phyloP scores from a whole-genome alignment of 2,329 filamentous ascomycete genomes.

The Fusarium gaditjirri region DNA sequence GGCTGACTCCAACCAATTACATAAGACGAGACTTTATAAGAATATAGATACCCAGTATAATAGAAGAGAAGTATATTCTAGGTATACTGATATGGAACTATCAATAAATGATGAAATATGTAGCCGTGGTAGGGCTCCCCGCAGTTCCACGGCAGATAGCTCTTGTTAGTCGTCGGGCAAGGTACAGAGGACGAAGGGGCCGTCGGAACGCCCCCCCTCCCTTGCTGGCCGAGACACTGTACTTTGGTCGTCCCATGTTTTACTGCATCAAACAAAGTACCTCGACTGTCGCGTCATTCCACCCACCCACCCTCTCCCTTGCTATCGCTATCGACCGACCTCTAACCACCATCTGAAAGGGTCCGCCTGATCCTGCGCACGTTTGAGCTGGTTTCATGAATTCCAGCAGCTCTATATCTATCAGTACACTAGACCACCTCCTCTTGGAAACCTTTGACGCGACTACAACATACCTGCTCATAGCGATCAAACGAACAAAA shows the following conservation, averaged over 20 bases:
- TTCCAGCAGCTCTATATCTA: conserved; percentile 6
- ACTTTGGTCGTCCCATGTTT: not conserved
- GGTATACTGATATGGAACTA: not conserved
- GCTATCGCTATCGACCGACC: conserved; percentile 17
- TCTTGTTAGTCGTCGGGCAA: not conserved
- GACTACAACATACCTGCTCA: not conserved
- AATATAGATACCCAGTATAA: not conserved
- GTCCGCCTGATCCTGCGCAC: conserved; percentile 47
- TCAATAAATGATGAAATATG: not conserved
- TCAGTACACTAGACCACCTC: not conserved
- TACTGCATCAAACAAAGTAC: not conserved
- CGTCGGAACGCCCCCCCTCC: conserved; percentile 1
- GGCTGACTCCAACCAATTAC: not conserved
- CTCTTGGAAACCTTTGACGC: not conserved
- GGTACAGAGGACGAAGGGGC: not conserved
- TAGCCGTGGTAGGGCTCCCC: conserved; percentile 3
- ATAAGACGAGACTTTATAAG: not conserved
- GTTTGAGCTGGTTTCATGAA: conserved; percentile 54
- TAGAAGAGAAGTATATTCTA: not conserved
- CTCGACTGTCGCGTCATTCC: conserved; percentile 16
- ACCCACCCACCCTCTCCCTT: conserved; percentile 9
- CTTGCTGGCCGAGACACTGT: conserved; percentile 18
- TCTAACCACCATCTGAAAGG: conserved; percentile 4
- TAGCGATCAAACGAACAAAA: not conserved
- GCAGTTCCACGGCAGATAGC: not conserved